Evolutionary conservation across 805 yeast species (phyloP), one percentile per base, ranked within the genome.

Genomic region (Saccharomyces paradoxus): DNA sequence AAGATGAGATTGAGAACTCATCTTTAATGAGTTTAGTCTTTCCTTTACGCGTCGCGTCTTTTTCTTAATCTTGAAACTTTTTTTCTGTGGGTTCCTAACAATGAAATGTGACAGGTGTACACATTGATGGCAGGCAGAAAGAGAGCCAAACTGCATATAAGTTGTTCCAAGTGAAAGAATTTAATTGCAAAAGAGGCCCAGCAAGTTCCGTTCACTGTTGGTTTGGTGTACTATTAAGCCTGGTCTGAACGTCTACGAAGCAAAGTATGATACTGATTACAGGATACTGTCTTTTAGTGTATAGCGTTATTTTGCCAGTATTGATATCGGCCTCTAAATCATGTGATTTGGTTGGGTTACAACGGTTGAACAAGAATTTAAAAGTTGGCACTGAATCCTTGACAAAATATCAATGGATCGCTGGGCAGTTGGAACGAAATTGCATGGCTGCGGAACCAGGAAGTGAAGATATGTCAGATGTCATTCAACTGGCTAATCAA

Each of bases 401-500:
- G 24, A 17, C 44, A 17, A 37, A 17, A 8, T 37, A 37, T 9
- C 24, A 37, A 37, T 37, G 44, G 44, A 37, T 37, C 10, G 44
- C 44, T 6, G 44, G 44, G 7, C 44, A 37, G 24, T 17, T 37
- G 24, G 44, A 37, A 17, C 44, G 8, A 8, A 37, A 37, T 8
- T 37, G 44, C 22, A 6, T 37, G 12, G 7, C 44, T n/a, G 24
- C 44, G 22, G 44, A 17, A 17, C 44, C 12, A 17, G 22, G 8
- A 37, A 37, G 44, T 10, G 52, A 50, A 9, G 41, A 27, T 14
- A 49, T 17, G 12, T 17, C 37, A 27, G 21, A 26, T 28, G 46
- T 31, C 10, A 52, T 51, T 24, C 41, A 49, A 30, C 50, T 61
- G 27, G 50, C 53, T 4, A 62, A 64, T 50, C 63, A 77, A 57